Conservation (phyloP, 1,139 yeast species). For the Pneumocystis oryctolagi region DNA sequence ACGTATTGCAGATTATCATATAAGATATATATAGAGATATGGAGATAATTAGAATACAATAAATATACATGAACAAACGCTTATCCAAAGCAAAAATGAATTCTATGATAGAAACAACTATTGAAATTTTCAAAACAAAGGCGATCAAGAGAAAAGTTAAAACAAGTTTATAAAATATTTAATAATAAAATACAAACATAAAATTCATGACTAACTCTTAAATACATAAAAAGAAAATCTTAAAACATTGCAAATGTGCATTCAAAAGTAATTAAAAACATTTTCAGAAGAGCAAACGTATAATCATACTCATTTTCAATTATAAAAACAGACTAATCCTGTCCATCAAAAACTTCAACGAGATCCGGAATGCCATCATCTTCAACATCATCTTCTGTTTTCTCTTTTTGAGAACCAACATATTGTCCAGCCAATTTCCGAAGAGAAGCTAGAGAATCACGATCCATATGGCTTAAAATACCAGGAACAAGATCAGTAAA, state of each 20-base stretch:
- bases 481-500: slow-evolving; percentile 88
- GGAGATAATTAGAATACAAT: too few species aligned
- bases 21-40: too few species aligned
- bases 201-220: too few species aligned
- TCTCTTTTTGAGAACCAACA: slow-evolving; percentile 38
- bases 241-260: not conserved
- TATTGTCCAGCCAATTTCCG: slow-evolving; percentile 82
- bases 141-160: too few species aligned
- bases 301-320: not conserved
- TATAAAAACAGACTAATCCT: not conserved
- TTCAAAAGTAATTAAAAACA: not conserved
- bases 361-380: slow-evolving; percentile 67
- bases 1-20: not conserved
- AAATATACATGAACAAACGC: not conserved
- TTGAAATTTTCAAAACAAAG: too few species aligned
- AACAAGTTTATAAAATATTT: too few species aligned
- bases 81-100: too few species aligned
- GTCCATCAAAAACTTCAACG: slow-evolving; percentile 26
- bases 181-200: too few species aligned
- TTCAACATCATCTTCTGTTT: slow-evolving; percentile 37
- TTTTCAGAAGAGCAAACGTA: not conserved
- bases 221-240: not conserved
- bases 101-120: too few species aligned
- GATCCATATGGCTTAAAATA: slow-evolving; percentile 91
- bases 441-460: slow-evolving; percentile 84